Evolutionary conservation across 2,329 filamentous ascomycete genomes (phyloP).

Genomic region (Dactylellina haptotyla): DNA sequence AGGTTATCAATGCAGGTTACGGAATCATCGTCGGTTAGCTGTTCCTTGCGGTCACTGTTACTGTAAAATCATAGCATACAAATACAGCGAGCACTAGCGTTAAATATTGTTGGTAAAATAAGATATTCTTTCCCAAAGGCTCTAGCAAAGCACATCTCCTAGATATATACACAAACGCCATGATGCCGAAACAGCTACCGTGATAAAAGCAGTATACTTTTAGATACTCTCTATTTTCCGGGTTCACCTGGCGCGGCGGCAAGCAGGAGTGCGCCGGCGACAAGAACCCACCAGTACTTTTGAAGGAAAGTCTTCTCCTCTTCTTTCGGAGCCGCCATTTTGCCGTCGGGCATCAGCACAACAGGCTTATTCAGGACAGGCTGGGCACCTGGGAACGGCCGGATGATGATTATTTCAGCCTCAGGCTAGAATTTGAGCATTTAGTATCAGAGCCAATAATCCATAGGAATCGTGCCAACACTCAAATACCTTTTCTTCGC

Average conservation of each 20-base stretch:
- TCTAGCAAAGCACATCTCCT: neutral
- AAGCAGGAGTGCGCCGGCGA: conserved; percentile 67
- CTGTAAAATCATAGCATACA: too few species aligned
- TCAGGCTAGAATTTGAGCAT: conserved; percentile 17
- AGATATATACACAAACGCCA: conserved; percentile 10
- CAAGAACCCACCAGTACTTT: conserved; percentile 76
- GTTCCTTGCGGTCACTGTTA: too few species aligned
- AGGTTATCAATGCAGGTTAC: neutral
- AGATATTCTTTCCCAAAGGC: neutral
- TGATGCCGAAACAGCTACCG: neutral
- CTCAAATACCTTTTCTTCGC: conserved; percentile 36
- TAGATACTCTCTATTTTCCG: conserved; percentile 28
- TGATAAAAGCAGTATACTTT: neutral
- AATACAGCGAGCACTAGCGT: too few species aligned
- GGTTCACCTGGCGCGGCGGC: conserved; percentile 39
- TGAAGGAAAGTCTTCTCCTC: conserved; percentile 73
- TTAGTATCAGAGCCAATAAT: neutral
- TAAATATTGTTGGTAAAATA: too few species aligned
- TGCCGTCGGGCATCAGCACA: conserved; percentile 71
- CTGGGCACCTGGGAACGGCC: conserved; percentile 66
- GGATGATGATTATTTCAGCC: conserved; percentile 68
- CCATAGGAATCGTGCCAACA: neutral
- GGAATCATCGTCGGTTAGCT: too few species aligned
- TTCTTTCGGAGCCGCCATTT: conserved; percentile 66
- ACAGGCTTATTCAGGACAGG: conserved; percentile 73